Evolutionary conservation across 23 red algal genomes (phyloP), one percentile per base, ranked within the genome.

Genomic region (Chondrus crispus): DNA sequence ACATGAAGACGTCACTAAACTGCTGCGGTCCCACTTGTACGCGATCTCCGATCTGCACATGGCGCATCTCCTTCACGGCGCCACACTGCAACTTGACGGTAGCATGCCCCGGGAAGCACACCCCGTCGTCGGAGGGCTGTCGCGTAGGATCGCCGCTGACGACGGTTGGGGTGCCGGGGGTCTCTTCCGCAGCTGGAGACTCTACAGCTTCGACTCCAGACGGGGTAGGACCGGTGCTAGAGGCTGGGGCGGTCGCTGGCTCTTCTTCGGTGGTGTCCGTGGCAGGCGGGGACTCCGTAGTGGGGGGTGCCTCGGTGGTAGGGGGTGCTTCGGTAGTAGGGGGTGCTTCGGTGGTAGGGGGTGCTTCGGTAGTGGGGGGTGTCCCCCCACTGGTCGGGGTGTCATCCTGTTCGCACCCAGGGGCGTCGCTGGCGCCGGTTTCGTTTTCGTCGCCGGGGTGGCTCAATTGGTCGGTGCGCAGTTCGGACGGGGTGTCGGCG

Each of bases 1-100:
- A 92, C 89, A 92, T 82, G 66, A 92, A 92, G 7, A 92, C 77
- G 42, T n/a, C 24, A 30, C 63, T 75, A 58, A 46, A 83, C 62
- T 84, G 9, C 19, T 44, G 3, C 5, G 41, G 4, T 10, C 58
- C 75, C 42, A 92, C 89, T 13, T 35, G 62, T 26, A 92, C 49
- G 4, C 5, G 38, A 75, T 92, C 89, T 5, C 89, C 89, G 39
- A 92, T 36, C 3, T 13, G 35, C 51, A 90, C 2, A 12, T 90
- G 19, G 2, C 64, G 71, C 86, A 90, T 90, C 5, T 72, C 18
- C 2, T n/a, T 39, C 54, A 24, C 18, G 8, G 4, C 16, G 18
- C 89, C 89, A 28, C 43, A 3, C 60, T 69, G 60, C 55, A 92
- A 46, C 10, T 33, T 62, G 39, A 92, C 89, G 3, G 58, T 68